These are phyloP conservation scores for Suillus tomentosus DNA, from an alignment of 768 basidiomycete genomes.

Conservation along the genomic window DNA sequence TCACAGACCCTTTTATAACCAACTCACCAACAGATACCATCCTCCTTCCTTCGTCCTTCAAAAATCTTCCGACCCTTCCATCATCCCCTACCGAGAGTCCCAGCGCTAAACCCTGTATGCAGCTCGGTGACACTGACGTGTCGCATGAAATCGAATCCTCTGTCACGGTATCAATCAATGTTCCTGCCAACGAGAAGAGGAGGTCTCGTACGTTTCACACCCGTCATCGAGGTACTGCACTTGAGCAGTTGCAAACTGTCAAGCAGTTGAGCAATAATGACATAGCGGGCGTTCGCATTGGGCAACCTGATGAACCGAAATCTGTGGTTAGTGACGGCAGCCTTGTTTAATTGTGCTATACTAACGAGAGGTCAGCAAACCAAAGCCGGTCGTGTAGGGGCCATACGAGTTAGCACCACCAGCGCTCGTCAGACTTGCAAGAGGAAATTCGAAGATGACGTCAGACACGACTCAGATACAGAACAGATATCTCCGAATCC, in stretches of 20 bases:
- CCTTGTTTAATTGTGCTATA: background rate
- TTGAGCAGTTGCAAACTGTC: no score
- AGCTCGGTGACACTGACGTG: no score
- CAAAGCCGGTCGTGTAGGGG: background rate
- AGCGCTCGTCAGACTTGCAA: background rate
- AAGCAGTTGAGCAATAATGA: no score
- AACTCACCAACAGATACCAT: background rate
- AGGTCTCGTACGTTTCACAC: no score
- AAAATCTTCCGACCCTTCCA: background rate
- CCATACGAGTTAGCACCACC: background rate
- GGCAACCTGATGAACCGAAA: background rate
- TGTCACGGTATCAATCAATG: no score
- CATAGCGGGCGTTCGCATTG: no score
- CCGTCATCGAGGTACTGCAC: no score
- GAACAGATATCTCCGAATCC: no score
- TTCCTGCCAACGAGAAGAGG: no score
- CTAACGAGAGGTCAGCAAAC: background rate
- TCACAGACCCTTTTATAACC: background rate
- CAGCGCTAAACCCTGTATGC: no score
- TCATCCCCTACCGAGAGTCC: background rate
- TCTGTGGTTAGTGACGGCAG: background rate
- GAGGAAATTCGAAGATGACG: background rate
- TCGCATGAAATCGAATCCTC: no score
- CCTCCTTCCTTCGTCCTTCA: background rate
- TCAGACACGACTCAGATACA: no score